Conservation (phyloP, 2,329 filamentous ascomycete species). For the Teratosphaeria pseudoeucalypti region DNA sequence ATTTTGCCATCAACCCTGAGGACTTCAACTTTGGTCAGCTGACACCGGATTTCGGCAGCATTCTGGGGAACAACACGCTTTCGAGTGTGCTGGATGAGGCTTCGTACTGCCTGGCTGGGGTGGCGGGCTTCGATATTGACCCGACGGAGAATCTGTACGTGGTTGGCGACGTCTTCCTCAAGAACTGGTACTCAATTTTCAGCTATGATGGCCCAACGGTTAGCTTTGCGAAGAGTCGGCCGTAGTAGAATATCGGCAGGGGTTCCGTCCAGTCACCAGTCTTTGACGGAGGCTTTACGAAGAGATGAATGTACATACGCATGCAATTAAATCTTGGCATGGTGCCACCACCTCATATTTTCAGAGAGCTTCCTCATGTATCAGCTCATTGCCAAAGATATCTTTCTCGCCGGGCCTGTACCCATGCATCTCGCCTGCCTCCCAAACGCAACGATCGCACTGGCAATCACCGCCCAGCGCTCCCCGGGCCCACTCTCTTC, state of each 20-base stretch:
- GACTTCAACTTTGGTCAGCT: constrained; percentile 11
- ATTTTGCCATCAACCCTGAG: constrained; percentile 15
- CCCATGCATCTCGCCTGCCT: constrained; percentile 33
- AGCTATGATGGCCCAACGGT: constrained; percentile 11
- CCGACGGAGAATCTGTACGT: constrained; percentile 13
- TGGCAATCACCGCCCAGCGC: constrained; percentile 82
- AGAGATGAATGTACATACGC: neutral
- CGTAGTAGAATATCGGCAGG: neutral
- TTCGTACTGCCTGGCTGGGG: constrained; percentile 10
- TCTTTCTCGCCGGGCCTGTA: neutral
- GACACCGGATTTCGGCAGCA: constrained; percentile 6
- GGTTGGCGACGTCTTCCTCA: constrained; percentile 16
- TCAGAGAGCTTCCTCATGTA: neutral
- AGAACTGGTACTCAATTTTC: constrained; percentile 17
- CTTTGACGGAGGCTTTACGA: neutral
- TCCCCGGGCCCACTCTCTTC: constrained; percentile 80
- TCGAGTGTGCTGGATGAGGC: constrained; percentile 1
- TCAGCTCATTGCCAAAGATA: neutral
- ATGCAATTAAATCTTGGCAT: neutral
- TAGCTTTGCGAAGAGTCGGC: constrained; percentile 13
- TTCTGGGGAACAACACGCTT: constrained; percentile 7
- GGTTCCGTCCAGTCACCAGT: neutral
- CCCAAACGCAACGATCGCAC: constrained; percentile 71
- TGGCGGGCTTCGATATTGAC: constrained; percentile 12
- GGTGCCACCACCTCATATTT: neutral